These are phyloP conservation scores for Glycine latifolia DNA, from an alignment of 306 rosid species.

Conservation along the genomic window DNA sequence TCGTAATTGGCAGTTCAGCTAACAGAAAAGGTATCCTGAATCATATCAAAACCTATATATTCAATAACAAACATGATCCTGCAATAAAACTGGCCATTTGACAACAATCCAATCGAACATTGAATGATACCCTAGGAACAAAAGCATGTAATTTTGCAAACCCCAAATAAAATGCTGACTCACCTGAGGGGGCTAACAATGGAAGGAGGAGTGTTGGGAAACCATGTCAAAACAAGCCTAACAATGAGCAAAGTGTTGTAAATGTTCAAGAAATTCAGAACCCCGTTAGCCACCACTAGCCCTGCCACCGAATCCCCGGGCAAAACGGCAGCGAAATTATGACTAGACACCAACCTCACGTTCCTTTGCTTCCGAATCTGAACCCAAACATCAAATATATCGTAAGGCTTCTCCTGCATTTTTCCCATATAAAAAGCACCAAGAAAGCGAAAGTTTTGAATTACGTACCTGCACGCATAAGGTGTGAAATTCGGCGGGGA, in stretches of 20 bases:
- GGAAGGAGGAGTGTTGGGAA: conserved; percentile 89
- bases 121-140: conserved; percentile 3
- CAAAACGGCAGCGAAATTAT: conserved; percentile 84
- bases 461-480: conserved; percentile 64
- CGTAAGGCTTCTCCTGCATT: neutral
- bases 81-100: neutral
- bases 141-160: neutral
- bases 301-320: conserved; percentile 97
- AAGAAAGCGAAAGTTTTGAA: neutral
- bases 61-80: neutral
- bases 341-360: conserved; percentile 47
- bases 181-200: conserved; percentile 93
- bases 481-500: conserved; percentile 58
- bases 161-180: neutral
- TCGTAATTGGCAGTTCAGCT: neutral
- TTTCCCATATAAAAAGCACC: neutral
- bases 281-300: conserved; percentile 80
- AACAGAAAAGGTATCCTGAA: neutral
- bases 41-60: neutral
- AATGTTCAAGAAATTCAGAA: conserved; percentile 79
- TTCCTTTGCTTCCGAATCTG: conserved; percentile 68
- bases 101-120: neutral
- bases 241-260: conserved; percentile 85
- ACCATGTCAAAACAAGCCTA: conserved; percentile 97
- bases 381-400: conserved; percentile 14